Evolutionary conservation across 2,329 filamentous ascomycete genomes (phyloP).

Genomic region (Monilinia laxa): DNA sequence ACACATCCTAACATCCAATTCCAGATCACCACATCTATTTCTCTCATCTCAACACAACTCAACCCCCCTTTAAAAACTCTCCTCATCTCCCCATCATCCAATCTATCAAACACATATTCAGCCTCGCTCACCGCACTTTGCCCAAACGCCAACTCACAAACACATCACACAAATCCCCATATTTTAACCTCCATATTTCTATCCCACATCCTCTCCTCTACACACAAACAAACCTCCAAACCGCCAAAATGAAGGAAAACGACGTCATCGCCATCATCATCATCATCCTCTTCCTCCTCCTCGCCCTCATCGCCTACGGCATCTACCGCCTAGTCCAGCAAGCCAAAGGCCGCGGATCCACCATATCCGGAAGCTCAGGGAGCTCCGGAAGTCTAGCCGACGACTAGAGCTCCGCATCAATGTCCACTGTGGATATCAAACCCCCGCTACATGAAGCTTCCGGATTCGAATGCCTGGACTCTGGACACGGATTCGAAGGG

Average conservation of each 20-base stretch:
- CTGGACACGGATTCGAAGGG: no score
- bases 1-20: background rate
- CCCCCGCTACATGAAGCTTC: no score
- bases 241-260: conserved; percentile 60
- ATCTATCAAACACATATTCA: background rate
- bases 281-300: conserved; percentile 63
- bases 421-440: no score
- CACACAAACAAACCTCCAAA: conserved; percentile 16
- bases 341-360: conserved; percentile 40
- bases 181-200: background rate
- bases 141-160: background rate
- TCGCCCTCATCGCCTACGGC: conserved; percentile 60
- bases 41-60: background rate
- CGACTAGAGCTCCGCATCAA: conserved; percentile 26
- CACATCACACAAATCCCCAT: background rate
- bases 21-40: background rate
- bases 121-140: conserved; percentile 32
- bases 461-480: no score
- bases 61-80: background rate
- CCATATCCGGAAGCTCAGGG: conserved; percentile 27
- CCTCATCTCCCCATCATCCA: background rate
- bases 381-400: conserved; percentile 35
- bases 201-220: background rate
- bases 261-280: conserved; percentile 68
- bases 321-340: conserved; percentile 61